Conservation (phyloP, 2,329 filamentous ascomycete genomes). For the Aspergillus felis region DNA sequence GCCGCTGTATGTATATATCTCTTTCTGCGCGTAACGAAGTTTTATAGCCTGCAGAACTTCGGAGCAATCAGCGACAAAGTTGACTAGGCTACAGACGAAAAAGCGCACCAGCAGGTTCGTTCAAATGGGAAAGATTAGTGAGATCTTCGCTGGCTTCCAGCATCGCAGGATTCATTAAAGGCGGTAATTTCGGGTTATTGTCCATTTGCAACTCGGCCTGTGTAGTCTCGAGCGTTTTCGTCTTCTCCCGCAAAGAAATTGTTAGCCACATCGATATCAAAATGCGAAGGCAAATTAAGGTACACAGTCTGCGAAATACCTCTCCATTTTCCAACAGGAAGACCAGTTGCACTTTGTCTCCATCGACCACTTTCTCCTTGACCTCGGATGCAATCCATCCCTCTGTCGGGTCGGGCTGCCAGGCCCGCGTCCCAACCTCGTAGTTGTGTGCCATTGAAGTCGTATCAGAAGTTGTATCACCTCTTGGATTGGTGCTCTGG, state of each 20-base stretch:
- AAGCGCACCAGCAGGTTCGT: constrained; percentile 85
- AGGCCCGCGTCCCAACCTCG: constrained; percentile 94
- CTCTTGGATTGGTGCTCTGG: constrained; percentile 1
- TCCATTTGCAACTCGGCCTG: constrained; percentile 70
- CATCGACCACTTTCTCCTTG: constrained; percentile 75
- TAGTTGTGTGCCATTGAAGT: constrained; percentile 75
- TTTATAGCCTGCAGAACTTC: constrained; percentile 95
- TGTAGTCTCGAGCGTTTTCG: constrained; percentile 74
- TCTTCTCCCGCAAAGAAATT: constrained; percentile 47
- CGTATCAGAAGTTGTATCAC: constrained; percentile 6
- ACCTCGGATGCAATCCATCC: constrained; percentile 98
- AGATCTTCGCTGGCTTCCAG: constrained; percentile 97
- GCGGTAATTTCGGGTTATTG: constrained; percentile 75
- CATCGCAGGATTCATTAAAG: constrained; percentile 96
- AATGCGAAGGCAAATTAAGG: neutral
- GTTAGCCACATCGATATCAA: constrained; percentile 5
- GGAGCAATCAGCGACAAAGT: constrained; percentile 18
- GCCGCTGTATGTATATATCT: constrained; percentile 99
- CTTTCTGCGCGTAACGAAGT: constrained; percentile 94
- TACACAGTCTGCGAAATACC: constrained; percentile 47
- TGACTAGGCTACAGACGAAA: constrained; percentile 2
- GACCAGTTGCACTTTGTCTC: constrained; percentile 79
- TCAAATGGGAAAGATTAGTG: constrained; percentile 94
- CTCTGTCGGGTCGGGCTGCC: constrained; percentile 94
- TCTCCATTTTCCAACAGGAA: constrained; percentile 92